Conservation (phyloP, 805 yeast genomes). For the Millerozyma acaciae region DNA sequence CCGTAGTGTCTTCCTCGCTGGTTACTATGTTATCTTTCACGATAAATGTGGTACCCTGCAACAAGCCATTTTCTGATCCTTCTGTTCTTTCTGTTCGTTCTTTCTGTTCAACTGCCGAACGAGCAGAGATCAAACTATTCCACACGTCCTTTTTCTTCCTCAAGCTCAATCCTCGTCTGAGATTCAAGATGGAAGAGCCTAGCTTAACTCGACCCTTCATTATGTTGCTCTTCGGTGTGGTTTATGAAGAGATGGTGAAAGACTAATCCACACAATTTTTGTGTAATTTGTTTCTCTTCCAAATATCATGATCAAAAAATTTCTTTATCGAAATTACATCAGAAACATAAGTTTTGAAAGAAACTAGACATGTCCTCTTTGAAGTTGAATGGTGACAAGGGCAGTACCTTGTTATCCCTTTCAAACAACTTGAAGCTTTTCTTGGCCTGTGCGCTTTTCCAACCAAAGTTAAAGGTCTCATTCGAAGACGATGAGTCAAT, state of each 20-base stretch:
- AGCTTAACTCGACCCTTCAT: too few relatives aligned
- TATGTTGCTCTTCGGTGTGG: too few relatives aligned
- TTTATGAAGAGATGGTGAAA: too few relatives aligned
- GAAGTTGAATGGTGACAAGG: slow-evolving; percentile 28
- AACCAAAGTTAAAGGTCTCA: slow-evolving; percentile 20
- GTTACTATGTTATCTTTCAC: slow-evolving; percentile 78
- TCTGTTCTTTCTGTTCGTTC: neutral
- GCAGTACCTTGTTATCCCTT: slow-evolving; percentile 23
- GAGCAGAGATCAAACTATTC: slow-evolving; percentile 12
- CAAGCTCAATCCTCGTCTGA: neutral
- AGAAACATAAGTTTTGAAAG: too few relatives aligned
- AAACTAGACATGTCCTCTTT: slow-evolving; percentile 14
- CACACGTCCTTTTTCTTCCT: slow-evolving; percentile 7
- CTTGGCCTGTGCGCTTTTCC: slow-evolving; percentile 36
- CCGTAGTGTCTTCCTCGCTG: slow-evolving; percentile 62
- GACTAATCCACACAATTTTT: too few relatives aligned
- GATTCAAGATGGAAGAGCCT: too few relatives aligned
- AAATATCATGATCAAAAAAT: too few relatives aligned
- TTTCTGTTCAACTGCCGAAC: too few relatives aligned
- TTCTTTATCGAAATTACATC: too few relatives aligned
- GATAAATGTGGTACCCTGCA: slow-evolving; percentile 11
- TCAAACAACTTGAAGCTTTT: slow-evolving; percentile 41
- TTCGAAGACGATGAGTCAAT: slow-evolving; percentile 21
- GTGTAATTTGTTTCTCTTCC: too few relatives aligned
- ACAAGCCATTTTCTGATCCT: neutral